Evolutionary conservation across 2,329 filamentous ascomycete species (phyloP).

Genomic region (Alternaria brassicae): DNA sequence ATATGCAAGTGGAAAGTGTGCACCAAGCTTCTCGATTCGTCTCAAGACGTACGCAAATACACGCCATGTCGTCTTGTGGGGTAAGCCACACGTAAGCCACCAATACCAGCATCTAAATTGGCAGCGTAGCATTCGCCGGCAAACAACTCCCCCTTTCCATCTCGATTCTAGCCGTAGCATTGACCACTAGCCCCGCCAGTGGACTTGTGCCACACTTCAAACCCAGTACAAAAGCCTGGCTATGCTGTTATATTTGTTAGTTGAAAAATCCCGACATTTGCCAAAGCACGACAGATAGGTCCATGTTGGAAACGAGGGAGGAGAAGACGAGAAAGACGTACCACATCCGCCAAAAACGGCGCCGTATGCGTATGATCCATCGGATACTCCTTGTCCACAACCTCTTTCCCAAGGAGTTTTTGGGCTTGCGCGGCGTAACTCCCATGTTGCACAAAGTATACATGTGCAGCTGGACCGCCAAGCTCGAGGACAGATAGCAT

Average conservation of each 20-base stretch:
- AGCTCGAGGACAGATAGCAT: conserved; percentile 61
- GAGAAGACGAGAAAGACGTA: background rate
- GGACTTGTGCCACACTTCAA: conserved; percentile 33
- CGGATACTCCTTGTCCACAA: conserved; percentile 30
- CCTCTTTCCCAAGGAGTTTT: conserved; percentile 20
- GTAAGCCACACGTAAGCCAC: background rate
- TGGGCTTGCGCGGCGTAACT: conserved; percentile 58
- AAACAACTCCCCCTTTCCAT: conserved; percentile 23
- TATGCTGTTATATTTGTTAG: background rate
- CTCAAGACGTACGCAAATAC: background rate
- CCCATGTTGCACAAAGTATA: conserved; percentile 63
- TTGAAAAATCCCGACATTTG: fast-evolving
- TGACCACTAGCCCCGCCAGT: conserved; percentile 25
- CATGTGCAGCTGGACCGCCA: conserved; percentile 25
- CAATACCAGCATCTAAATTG: background rate
- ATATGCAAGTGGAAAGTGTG: too few relatives aligned
- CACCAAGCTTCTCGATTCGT: background rate
- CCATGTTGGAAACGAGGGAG: background rate
- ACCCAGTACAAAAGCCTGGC: conserved; percentile 30
- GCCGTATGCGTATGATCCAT: conserved; percentile 37
- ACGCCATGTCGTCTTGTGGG: background rate
- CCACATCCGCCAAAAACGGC: conserved; percentile 31
- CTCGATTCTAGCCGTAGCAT: conserved; percentile 32
- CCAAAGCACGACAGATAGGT: background rate
- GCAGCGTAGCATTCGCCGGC: conserved; percentile 26